These are phyloP conservation scores for Saccharomyces mikatae DNA, from an alignment of 805 yeast genomes.

Conservation along the genomic window DNA sequence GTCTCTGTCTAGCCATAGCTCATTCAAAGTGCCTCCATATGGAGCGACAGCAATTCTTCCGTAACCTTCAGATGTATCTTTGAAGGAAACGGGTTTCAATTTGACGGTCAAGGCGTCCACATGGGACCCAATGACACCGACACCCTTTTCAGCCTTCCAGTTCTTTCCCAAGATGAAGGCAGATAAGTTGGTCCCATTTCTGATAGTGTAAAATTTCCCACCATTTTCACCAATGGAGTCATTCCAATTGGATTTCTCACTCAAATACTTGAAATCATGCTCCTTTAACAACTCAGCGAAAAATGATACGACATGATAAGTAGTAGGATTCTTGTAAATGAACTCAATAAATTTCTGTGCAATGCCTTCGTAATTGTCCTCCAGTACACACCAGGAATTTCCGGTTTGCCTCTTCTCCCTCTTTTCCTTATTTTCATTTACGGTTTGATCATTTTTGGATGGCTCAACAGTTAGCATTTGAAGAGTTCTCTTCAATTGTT, in stretches of 20 bases:
- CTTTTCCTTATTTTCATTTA: not conserved
- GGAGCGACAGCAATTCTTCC: conserved; percentile 78
- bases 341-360: conserved; percentile 57
- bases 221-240: conserved; percentile 22
- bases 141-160: conserved; percentile 59
- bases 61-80: conserved; percentile 58
- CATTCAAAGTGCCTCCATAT: conserved; percentile 62
- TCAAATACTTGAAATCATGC: conserved; percentile 56
- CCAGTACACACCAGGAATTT: not conserved
- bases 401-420: not conserved
- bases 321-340: conserved; percentile 66
- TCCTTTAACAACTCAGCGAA: conserved; percentile 41
- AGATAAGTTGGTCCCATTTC: conserved; percentile 60
- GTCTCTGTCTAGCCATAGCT: conserved; percentile 78
- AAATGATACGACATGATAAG: conserved; percentile 57
- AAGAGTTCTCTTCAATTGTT: conserved; percentile 23
- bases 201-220: conserved; percentile 56
- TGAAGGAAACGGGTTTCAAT: conserved; percentile 65
- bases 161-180: conserved; percentile 64
- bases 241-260: conserved; percentile 46
- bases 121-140: conserved; percentile 68
- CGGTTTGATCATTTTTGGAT: not conserved
- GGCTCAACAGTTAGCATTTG: conserved; percentile 15
- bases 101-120: conserved; percentile 62
- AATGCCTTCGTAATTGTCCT: conserved; percentile 15